Conservation (phyloP, 768 basidiomycete genomes). For the Kwoniella newhampshirensis region DNA sequence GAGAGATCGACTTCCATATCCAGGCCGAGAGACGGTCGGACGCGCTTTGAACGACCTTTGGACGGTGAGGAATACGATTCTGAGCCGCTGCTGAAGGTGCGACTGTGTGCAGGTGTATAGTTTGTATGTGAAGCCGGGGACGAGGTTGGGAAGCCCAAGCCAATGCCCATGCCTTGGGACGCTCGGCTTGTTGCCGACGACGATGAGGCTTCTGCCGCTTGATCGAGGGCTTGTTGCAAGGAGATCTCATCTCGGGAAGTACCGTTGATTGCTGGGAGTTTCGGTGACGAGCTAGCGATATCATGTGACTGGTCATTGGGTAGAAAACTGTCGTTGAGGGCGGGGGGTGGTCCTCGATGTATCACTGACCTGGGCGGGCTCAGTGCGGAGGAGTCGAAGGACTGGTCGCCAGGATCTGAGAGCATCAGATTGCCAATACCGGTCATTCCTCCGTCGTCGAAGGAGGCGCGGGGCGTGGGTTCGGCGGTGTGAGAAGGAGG, state of each 20-base stretch:
- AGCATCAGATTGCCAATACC: constrained; percentile 44
- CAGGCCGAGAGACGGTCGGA: constrained; percentile 22
- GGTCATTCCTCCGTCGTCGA: constrained; percentile 27
- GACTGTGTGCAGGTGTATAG: no score
- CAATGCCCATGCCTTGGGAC: constrained; percentile 3
- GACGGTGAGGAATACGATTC: constrained; percentile 9
- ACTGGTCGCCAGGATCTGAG: constrained; percentile 15
- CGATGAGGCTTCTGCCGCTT: constrained; percentile 10
- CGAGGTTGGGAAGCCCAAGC: constrained; percentile 28
- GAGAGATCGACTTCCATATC: constrained; percentile 30
- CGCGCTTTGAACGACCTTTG: constrained; percentile 10
- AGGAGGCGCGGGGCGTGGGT: constrained; percentile 34
- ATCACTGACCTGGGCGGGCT: constrained; percentile 11
- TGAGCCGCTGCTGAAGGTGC: neutral
- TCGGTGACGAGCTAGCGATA: constrained; percentile 7
- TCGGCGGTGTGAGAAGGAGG: constrained; percentile 16
- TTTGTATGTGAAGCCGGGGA: constrained; percentile 14
- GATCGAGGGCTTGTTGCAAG: constrained; percentile 11
- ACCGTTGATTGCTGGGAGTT: neutral
- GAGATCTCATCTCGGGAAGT: constrained; percentile 1
- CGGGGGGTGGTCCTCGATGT: no score
- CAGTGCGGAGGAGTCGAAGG: constrained; percentile 10
- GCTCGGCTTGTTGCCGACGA: neutral
- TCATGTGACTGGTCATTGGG: no score
- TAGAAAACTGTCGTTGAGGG: no score